Evolutionary conservation across 352 stramenopile genomes (phyloP), one percentile per base, ranked within the genome.

Genomic region (Paralagenidium karlingii): DNA sequence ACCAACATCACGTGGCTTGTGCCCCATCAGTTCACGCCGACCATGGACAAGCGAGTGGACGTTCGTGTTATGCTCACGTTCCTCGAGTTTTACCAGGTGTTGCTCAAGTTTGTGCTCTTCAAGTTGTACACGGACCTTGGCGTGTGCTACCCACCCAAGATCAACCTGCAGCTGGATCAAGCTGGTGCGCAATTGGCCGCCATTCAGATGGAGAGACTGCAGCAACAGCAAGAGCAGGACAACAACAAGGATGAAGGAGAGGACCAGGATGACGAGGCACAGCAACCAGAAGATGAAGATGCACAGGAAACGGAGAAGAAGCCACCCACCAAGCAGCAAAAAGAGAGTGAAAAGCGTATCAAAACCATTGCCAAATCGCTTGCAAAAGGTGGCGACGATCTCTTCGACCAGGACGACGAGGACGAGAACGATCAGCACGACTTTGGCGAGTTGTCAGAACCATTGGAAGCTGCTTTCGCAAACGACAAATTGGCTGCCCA

Each of bases 41-140:
- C 89, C 15, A 73, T 98, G 41, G 94, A 97, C 40, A 82, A 95
- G 43, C 95, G 97, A 49, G 96, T 99, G 20, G 96, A 99, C 53
- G 96, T 98, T 54, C 78, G 84, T 38, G 95, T 99, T 16, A 99
- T 99, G 96, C 59, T 97, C 21, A 99, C 95, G 28, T 99, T 99
- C 70, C 81, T 99, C 28, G 96, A 99, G 75, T 99, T 99, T 52
- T 99, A 99, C 66, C 74, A 98, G 49, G 89, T 96, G 36, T 62
- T 99, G 20, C 68, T 99, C 41, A 93, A 96, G 60, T 99, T 99
- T 64, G 94, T 98, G 24, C 74, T 99, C 55, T 99, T 87, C 59
- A 97, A 99, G 60, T 68, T 99, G 5, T 99, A 99, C 66, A 83
- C 78, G 48, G 82, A 94, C 26, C 55, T 97, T 20, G 95, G 94